Conservation (phyloP, 345 rosid genomes). For the Rhodamnia argentea region DNA sequence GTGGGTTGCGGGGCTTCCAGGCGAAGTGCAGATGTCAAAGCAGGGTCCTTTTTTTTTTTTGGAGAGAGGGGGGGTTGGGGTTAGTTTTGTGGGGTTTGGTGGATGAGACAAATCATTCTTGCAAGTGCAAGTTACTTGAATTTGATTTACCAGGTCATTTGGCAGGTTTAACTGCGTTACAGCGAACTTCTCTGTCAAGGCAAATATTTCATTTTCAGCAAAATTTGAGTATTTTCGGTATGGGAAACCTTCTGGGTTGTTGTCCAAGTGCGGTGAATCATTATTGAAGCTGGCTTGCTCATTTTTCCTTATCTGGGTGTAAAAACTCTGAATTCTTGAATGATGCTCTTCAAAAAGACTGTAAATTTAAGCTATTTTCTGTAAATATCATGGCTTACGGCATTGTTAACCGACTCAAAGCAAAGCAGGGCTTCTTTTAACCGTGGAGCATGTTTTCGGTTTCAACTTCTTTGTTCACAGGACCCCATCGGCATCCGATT, state of each 20-base stretch:
- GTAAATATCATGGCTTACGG: not conserved
- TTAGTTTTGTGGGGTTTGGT: not conserved
- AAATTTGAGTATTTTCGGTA: not conserved
- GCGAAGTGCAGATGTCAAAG: not conserved
- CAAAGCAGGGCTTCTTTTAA: not conserved
- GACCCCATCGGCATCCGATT: slow-evolving; percentile 66
- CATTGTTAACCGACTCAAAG: not conserved
- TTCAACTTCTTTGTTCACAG: slow-evolving; percentile 23
- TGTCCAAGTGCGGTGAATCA: not conserved
- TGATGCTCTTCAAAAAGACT: not conserved
- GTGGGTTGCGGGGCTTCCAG: not conserved
- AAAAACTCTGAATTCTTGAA: not conserved
- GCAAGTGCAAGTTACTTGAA: not conserved
- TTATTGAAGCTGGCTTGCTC: not conserved
- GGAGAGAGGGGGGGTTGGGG: not conserved
- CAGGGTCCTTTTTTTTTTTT: not conserved
- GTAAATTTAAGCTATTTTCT: not conserved
- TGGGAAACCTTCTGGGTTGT: not conserved
- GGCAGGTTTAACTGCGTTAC: not conserved
- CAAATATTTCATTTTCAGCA: not conserved
- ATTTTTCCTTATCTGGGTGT: not conserved
- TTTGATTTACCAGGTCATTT: not conserved
- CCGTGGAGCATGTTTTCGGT: not conserved
- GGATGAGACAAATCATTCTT: not conserved
- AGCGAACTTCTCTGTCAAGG: not conserved